Conservation (phyloP, 768 basidiomycete genomes). For the Crassisporium funariophilum region DNA sequence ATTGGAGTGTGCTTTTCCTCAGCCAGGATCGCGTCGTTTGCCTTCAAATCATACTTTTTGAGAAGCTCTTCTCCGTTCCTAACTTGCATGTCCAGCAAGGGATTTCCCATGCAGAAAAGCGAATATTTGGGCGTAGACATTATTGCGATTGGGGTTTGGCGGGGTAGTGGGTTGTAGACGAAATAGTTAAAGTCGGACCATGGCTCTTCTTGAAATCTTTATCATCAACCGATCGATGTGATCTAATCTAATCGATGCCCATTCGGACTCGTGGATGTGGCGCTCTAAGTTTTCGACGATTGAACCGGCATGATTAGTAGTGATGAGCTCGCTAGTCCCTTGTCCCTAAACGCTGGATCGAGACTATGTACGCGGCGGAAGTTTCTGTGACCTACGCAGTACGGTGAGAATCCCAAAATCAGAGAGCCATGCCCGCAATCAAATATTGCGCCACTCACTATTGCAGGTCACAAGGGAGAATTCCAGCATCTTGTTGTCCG, state of each 20-base stretch:
- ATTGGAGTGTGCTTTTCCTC: slow-evolving; percentile 86
- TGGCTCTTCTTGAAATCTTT: neutral
- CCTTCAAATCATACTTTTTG: slow-evolving; percentile 86
- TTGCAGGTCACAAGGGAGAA: too few species aligned
- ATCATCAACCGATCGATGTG: neutral
- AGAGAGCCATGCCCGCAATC: too few species aligned
- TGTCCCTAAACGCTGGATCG: too few species aligned
- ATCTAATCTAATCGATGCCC: slow-evolving; percentile 1
- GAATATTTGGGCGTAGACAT: slow-evolving; percentile 53
- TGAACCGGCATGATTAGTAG: too few species aligned
- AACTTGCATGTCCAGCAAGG: slow-evolving; percentile 95
- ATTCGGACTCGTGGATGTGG: too few species aligned
- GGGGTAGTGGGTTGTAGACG: slow-evolving; percentile 53
- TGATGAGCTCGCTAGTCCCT: too few species aligned
- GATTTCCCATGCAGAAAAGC: slow-evolving; percentile 93
- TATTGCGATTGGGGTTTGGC: slow-evolving; percentile 64
- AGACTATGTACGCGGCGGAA: too few species aligned
- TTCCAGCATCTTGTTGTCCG: too few species aligned
- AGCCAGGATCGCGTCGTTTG: slow-evolving; percentile 96
- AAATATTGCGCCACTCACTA: too few species aligned
- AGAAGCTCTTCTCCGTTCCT: slow-evolving; percentile 81
- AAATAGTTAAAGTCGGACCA: slow-evolving; percentile 3
- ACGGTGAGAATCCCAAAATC: too few species aligned
- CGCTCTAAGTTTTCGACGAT: too few species aligned
- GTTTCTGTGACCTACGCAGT: too few species aligned